These are phyloP conservation scores for Fusarium stilboides DNA, from an alignment of 2,329 filamentous ascomycete species.

Conservation along the genomic window DNA sequence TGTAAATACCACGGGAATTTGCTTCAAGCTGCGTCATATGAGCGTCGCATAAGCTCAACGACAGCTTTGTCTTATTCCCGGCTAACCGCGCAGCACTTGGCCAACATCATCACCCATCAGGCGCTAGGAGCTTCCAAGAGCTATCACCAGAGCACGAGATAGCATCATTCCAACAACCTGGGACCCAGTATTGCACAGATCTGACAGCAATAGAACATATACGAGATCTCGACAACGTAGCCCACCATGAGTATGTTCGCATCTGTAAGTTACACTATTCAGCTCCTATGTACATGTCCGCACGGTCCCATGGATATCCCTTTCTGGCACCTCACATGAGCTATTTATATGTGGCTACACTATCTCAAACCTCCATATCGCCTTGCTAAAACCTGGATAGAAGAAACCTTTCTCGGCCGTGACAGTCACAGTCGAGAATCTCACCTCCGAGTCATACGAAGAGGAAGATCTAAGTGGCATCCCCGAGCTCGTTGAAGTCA, in stretches of 20 bases:
- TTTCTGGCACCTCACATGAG: conserved; percentile 17
- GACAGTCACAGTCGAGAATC: conserved; percentile 90
- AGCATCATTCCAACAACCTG: conserved; percentile 32
- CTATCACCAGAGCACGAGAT: conserved; percentile 33
- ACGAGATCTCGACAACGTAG: not conserved
- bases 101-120: conserved; percentile 20
- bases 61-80: not conserved
- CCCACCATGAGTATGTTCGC: conserved; percentile 50
- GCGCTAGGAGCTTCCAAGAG: conserved; percentile 21
- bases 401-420: conserved; percentile 92
- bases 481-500: conserved; percentile 93
- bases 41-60: not conserved
- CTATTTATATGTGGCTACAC: conserved; percentile 29
- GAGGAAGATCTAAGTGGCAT: conserved; percentile 94
- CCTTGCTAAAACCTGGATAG: conserved; percentile 36
- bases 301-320: not conserved
- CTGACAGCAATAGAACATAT: not conserved
- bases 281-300: conserved; percentile 3
- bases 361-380: not conserved
- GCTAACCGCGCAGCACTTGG: conserved; percentile 16
- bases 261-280: conserved; percentile 41
- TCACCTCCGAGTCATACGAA: conserved; percentile 90
- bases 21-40: not conserved
- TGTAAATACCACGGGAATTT: not conserved
- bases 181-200: conserved; percentile 5